Base-by-base conservation (phyloP, 208 protist genomes). In the Zelonia costaricensis region DNA sequence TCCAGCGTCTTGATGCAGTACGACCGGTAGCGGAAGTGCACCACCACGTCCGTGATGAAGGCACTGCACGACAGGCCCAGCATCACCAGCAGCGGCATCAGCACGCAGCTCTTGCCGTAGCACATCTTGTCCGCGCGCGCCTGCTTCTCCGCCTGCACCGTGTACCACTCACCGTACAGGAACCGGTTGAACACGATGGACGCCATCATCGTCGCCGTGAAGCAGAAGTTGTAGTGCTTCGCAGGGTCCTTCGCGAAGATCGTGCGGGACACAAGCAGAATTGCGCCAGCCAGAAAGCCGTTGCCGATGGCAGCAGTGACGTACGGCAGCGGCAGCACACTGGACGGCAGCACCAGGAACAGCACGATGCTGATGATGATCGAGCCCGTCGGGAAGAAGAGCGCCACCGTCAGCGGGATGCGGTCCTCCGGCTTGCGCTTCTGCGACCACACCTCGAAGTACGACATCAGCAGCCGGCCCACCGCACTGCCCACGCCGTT, bases 141-240 rank as follows among this genome's bases (percentile, higher is more conserved):
- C 51, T 88, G 70, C 65, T 83, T 78, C 4, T 73, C 67, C 2
- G 82, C 82, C 75, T 85, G 63, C 49, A 73, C 61, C 27, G 75
- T 73, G 63, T 91, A 91, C 75, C 76, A 86, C 72, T 88, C 86
- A 16, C 73, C 86, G 47, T 83, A 92, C 36, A 92, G 52, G 27
- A 88, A 62, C 27, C 80, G 75, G 65, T 88, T 88, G 43, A 83
- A 69, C 23, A 84, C 48, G 22, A 91, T 51, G 9, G 69, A 66
- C 16, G 77, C 55, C 13, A 65, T 2, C 47, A 87, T 71, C 5
- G 46, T 56, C 15, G 74, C 62, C 3, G 75, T 55, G 35, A 77
- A 79, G 54, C 64, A 78, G 54, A 86, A 82, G 69, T 88, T 75
- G 67, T 88, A 92, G 69, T 87, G 82, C 79, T 86, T 86, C 28